Evolutionary conservation across 2,329 filamentous ascomycete species (phyloP), one percentile per base, ranked within the genome.

Genomic region (Penicillium sp.): DNA sequence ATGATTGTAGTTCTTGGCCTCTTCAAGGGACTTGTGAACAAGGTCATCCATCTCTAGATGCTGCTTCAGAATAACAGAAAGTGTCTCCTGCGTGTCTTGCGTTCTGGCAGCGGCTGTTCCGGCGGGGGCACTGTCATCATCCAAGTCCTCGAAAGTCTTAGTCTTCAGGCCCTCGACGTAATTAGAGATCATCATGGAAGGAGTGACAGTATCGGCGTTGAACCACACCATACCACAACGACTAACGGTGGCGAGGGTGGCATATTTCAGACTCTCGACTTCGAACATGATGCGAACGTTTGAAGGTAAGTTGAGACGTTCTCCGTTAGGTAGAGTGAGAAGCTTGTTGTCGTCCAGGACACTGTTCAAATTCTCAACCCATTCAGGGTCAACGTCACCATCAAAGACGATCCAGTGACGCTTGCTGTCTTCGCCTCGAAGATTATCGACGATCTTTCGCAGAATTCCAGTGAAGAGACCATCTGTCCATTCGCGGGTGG

Each of bases 211-310:
- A 71, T 99, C 96, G 69, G 97, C 93, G 72, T 92, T 99, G 79
- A 98, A 99, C 95, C 95, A 99, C 14, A 99, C 96, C 95, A 99
- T 99, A 83, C 95, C 95, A 74, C 95, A 99, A 78, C 95, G 92
- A 87, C 91, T 96, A 71, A 99, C 95, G n/a, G 95, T 99, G 55
- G 95, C 95, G 45, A 99, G 85, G 0, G 95, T 99, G 37, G 95
- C 95, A 72, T 99, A 99, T 72, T 96, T 96, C 59, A 99, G 82
- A 3, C 89, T 98, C 78, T 99, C 96, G 35, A 99, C 95, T 79
- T 99, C 95, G 70, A 99, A 99, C 93, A 99, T 97, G 77, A 99
- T 96, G 65, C 96, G 91, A 26, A 99, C 95, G 70, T 99, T 99
- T 2, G 90, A 71, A 4, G 95, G 96, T 44, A 99, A 78, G 72